Evolutionary conservation across 2,329 filamentous ascomycete species (phyloP), one percentile per base, ranked within the genome.

Genomic region (Byssochlamys sp.): DNA sequence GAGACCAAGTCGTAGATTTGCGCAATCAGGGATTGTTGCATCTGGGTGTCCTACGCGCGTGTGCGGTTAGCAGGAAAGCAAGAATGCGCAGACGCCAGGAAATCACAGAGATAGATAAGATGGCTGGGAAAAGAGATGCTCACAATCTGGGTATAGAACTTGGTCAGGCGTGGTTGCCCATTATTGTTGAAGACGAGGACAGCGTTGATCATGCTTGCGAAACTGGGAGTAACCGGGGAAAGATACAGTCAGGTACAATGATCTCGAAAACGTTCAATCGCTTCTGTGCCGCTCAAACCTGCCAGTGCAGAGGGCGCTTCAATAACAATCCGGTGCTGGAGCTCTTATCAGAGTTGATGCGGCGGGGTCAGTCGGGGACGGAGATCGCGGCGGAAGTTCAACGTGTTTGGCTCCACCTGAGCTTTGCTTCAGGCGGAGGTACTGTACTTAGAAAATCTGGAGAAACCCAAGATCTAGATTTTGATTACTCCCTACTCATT

Each of bases 121-220:
- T 45, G 45, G 26, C 1, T 19, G 53, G 26, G 14, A 45, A 51
- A 10, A 31, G 7, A 31, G 29, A 55, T 56, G 68, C 76, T 60
- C 75, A 95, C 92, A 64, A 99, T 85, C 73, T 97, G 92, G 1
- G 92, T 96, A 74, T 99, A 99, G 80, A 99, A 99, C 70, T 97
- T 97, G 67, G 92, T 97, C 72, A 99, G 82, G 57, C 94, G 88
- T 39, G 94, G 92, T 76, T 99, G 92, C 62, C 94, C 94, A 67
- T 92, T 90, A 78, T 96, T 96, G 71, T 99, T 99, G 81, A 99
- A 99, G 72, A 99, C 92, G 64, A 99, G 81, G 61, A 99, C 92
- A 31, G 95, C 94, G 80, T 96, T 99, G 75, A 99, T 97, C 94
- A 99, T 99, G 65, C 63, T 71, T 58, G 33, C 25, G 39, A 45